Evolutionary conservation across 2,329 filamentous ascomycete genomes (phyloP), one percentile per base, ranked within the genome.

Genomic region (Plenodomus lindquistii): DNA sequence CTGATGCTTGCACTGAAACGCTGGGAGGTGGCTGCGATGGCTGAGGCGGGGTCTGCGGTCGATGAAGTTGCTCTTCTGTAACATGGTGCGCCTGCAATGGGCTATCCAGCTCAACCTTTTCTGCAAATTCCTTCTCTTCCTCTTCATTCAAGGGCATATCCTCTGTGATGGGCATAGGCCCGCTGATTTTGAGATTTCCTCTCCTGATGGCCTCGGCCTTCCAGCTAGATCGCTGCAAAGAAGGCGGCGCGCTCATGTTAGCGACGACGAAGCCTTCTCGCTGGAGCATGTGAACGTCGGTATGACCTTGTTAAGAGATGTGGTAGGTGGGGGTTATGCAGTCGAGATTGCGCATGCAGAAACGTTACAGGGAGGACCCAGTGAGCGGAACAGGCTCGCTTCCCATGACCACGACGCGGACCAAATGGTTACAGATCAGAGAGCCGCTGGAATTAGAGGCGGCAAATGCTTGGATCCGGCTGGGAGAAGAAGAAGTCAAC

Each of bases 171-270:
- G 69, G 71, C 42, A 72, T 64, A 9, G 71, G 71, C 6, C 69
- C 67, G 42, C 67, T 72, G 41, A 73, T 73, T 47, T 72, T 72
- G 35, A 73, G 54, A 43, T 71, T 57, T 2, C 71, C 71, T 42
- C 66, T 65, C 11, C 71, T 63, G 37, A 73, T 73, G 2, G 71
- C 71, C 44, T 72, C 71, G 1, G 67, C 67, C 56, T 73, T 73
- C 69, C 69, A 73, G 54, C 66, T 71, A 7, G 69, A 67, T 19
- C 70, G 66, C 46, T 66, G 63, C 49, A 70, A 44, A 35, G 42
- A 50, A 19, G 43, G 57, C 42, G 63, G 58, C 47, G 57, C 60
- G 50, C 59, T 67, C 66, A 70, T 69, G 39, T 63, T 62, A 45
- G 62, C 57, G 46, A 55, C 57, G 45, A 66, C 55, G 37, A 65